Conservation (phyloP, 2,329 filamentous ascomycete genomes). For the Fusarium tuaranense region DNA sequence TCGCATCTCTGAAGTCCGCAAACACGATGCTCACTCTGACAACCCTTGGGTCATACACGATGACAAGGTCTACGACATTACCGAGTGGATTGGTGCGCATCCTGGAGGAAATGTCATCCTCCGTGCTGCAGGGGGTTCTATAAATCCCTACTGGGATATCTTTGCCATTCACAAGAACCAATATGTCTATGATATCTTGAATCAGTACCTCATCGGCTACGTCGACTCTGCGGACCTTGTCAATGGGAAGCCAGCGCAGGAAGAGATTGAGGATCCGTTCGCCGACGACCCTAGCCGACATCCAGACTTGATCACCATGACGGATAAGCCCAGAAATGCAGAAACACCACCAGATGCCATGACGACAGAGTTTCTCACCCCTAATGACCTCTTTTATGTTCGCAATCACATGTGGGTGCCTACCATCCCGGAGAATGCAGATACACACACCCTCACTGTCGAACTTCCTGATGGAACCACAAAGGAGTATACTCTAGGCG, state of each 20-base stretch:
- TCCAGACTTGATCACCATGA: slow-evolving; percentile 62
- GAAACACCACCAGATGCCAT: slow-evolving; percentile 67
- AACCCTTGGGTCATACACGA: slow-evolving; percentile 73
- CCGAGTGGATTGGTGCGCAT: slow-evolving; percentile 74
- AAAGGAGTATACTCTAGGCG: slow-evolving; percentile 64
- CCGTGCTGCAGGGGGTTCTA: slow-evolving; percentile 71
- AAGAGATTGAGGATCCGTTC: slow-evolving; percentile 72
- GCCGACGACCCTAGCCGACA: slow-evolving; percentile 65
- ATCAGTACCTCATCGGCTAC: slow-evolving; percentile 73
- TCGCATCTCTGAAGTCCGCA: slow-evolving; percentile 62
- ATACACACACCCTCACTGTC: slow-evolving; percentile 61
- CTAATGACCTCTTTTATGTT: slow-evolving; percentile 68
- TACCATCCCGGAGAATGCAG: slow-evolving; percentile 51
- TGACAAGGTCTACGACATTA: slow-evolving; percentile 77
- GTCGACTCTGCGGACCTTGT: slow-evolving; percentile 69
- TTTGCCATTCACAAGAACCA: slow-evolving; percentile 76
- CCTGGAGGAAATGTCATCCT: slow-evolving; percentile 77
- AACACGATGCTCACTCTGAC: slow-evolving; percentile 64
- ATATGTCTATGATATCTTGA: slow-evolving; percentile 73
- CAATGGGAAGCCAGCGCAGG: slow-evolving; percentile 65
- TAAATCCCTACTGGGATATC: slow-evolving; percentile 78
- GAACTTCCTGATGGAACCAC: slow-evolving; percentile 67
- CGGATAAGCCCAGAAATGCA: slow-evolving; percentile 69
- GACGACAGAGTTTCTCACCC: slow-evolving; percentile 63
- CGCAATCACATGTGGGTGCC: slow-evolving; percentile 76